Percentiles rank a stretch among this genome's conserved stretches.
Conservation (phyloP, 352 stramenopile genomes). For the Globisporangium okanoganense region DNA sequence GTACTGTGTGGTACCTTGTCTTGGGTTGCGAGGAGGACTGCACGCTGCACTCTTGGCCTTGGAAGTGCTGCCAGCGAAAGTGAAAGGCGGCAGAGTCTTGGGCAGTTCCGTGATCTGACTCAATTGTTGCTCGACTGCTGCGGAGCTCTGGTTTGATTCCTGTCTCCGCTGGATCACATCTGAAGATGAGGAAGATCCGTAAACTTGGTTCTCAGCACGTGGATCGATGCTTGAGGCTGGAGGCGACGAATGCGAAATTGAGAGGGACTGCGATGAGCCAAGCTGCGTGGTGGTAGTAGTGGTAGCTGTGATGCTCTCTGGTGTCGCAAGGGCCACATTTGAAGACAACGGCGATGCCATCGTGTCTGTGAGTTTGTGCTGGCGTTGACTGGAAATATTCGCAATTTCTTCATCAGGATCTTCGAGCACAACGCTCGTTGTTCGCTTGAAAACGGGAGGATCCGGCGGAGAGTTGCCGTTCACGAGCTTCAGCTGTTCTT, state of each 20-base stretch:
- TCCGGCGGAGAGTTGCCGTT: background rate
- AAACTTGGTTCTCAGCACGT: background rate
- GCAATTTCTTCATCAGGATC: slow-evolving; percentile 4
- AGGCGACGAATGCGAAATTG: slow-evolving; percentile 3
- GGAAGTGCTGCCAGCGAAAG: background rate
- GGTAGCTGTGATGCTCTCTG: background rate
- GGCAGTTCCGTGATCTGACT: background rate
- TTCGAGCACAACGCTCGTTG: slow-evolving; percentile 14
- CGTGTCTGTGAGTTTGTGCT: background rate
- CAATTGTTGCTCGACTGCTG: background rate
- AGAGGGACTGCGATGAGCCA: background rate
- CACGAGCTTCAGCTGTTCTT: slow-evolving; percentile 8
- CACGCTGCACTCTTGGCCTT: slow-evolving; percentile 3
- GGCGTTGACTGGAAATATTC: background rate
- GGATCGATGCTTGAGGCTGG: background rate
- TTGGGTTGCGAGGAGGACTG: slow-evolving; percentile 9
- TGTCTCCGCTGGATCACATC: background rate
- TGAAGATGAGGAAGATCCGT: background rate
- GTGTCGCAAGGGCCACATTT: background rate
- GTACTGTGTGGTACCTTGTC: background rate
- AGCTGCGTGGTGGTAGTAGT: background rate
- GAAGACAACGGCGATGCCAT: background rate
- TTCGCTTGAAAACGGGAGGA: background rate
- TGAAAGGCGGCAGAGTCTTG: background rate
- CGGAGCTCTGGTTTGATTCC: background rate